These are phyloP conservation scores for Zymoseptoria pseudotritici DNA, from an alignment of 2,329 filamentous ascomycete genomes.

Conservation along the genomic window DNA sequence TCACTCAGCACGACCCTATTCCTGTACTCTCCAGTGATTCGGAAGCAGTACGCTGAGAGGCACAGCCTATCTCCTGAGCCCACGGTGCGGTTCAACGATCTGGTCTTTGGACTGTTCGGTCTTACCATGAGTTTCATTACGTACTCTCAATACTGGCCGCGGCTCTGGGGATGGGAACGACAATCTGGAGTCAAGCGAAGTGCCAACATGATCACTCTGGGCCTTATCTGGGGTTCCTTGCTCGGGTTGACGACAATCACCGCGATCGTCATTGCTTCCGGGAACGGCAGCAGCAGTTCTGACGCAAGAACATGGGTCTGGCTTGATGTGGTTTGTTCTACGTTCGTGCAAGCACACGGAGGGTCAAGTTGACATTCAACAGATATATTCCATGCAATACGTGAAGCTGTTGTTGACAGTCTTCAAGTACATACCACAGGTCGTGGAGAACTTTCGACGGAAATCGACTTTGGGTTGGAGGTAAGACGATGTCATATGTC, in stretches of 20 bases:
- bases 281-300: conserved; percentile 30
- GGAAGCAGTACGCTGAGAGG: conserved; percentile 73
- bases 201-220: conserved; percentile 56
- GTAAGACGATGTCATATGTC: background rate
- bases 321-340: conserved; percentile 52
- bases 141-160: conserved; percentile 68
- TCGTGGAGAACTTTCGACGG: conserved; percentile 73
- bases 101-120: conserved; percentile 79
- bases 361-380: conserved; percentile 8
- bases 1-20: conserved; percentile 63
- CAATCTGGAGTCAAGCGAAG: conserved; percentile 41
- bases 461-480: conserved; percentile 77
- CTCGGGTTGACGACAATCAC: conserved; percentile 46
- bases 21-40: conserved; percentile 70
- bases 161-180: conserved; percentile 67
- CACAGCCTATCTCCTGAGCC: conserved; percentile 66
- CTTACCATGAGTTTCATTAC: conserved; percentile 62
- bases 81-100: conserved; percentile 83
- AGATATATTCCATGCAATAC: conserved; percentile 67
- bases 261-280: conserved; percentile 39
- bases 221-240: conserved; percentile 62
- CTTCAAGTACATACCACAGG: conserved; percentile 88
- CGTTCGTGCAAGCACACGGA: conserved; percentile 31
- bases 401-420: conserved; percentile 84
- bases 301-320: conserved; percentile 51